These are phyloP conservation scores for Blumeria graminis DNA, from an alignment of 2,329 filamentous ascomycete species.

Conservation along the genomic window DNA sequence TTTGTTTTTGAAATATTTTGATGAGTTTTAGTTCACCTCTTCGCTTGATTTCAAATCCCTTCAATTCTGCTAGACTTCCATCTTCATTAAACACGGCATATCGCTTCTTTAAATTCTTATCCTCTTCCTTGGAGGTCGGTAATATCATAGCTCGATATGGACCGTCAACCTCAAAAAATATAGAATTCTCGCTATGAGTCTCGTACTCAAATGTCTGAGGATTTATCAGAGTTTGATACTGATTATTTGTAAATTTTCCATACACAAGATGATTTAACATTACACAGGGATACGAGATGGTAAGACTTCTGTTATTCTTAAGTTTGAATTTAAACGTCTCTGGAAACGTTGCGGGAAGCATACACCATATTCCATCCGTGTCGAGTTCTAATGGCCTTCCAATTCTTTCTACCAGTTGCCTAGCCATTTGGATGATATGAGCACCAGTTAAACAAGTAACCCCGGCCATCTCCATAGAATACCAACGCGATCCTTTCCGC, in stretches of 20 bases:
- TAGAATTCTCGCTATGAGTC: constrained; percentile 94
- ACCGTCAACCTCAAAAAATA: constrained; percentile 97
- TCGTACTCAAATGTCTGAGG: constrained; percentile 67
- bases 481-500: constrained; percentile 96
- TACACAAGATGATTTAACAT: constrained; percentile 98
- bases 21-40: constrained; percentile 96
- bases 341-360: constrained; percentile 84
- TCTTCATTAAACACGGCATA: constrained; percentile 99
- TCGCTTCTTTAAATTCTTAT: constrained; percentile 98
- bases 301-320: constrained; percentile 84
- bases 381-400: constrained; percentile 84
- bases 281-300: constrained; percentile 94
- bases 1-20: constrained; percentile 98
- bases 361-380: constrained; percentile 99
- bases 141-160: constrained; percentile 95
- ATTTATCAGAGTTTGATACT: constrained; percentile 80
- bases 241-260: constrained; percentile 82
- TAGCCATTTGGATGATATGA: constrained; percentile 87
- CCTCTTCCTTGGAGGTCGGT: constrained; percentile 92
- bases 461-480: constrained; percentile 97
- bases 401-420: constrained; percentile 78
- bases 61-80: constrained; percentile 79
- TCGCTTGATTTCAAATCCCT: constrained; percentile 93
- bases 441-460: constrained; percentile 94
- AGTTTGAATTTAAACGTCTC: constrained; percentile 90